Percentiles rank a stretch among this genome's conserved stretches.
Conservation (phyloP, 129 eudicot genomes). For the Tagetes erecta region DNA sequence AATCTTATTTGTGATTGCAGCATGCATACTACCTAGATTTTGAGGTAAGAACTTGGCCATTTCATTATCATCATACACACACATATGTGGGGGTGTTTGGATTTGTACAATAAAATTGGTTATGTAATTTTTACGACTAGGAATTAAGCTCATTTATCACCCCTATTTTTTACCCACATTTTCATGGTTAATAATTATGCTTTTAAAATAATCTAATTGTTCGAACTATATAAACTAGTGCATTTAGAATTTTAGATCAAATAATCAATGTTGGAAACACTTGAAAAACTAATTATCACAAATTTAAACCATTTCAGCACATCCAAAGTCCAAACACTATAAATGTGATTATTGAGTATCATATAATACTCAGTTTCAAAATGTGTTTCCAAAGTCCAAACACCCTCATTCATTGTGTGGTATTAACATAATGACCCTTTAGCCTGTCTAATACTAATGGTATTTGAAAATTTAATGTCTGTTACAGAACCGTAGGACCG, state of each 20-base stretch:
- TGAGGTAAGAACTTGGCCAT: slow-evolving; percentile 39
- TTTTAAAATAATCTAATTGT: background rate
- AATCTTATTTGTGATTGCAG: slow-evolving; percentile 42
- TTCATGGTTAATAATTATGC: background rate
- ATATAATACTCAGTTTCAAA: background rate
- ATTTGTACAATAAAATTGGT: background rate
- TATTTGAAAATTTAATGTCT: background rate
- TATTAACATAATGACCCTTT: background rate
- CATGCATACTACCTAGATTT: slow-evolving; percentile 95
- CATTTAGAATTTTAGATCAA: no score
- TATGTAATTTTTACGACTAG: background rate
- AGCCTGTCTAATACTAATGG: background rate
- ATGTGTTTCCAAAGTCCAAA: slow-evolving; percentile 3
- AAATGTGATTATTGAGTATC: background rate
- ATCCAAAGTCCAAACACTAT: background rate
- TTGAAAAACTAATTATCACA: background rate
- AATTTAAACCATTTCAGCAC: background rate
- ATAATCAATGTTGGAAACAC: background rate
- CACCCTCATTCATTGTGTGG: background rate
- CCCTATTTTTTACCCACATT: background rate
- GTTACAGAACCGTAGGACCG: slow-evolving; percentile 78
- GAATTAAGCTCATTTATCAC: background rate
- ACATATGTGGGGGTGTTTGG: background rate
- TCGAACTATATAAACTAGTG: background rate
- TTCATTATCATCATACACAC: background rate